These are phyloP conservation scores for Claviceps digitariae DNA, from an alignment of 2,329 filamentous ascomycete genomes.

Conservation along the genomic window DNA sequence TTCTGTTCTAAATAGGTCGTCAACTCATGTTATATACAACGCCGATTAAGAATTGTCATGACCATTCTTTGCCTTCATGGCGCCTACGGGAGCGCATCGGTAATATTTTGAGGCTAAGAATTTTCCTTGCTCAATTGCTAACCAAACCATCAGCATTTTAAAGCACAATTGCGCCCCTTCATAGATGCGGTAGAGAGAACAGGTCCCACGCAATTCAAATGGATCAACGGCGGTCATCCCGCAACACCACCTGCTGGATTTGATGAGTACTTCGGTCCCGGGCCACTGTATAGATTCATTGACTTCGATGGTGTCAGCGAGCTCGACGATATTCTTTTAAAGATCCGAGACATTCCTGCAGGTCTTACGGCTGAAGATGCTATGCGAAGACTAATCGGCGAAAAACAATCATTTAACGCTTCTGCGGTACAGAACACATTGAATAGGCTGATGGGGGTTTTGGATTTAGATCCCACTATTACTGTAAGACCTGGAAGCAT, in stretches of 20 bases:
- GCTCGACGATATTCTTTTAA: background rate
- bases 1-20: background rate
- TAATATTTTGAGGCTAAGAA: background rate
- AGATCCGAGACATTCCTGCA: slow-evolving; percentile 1
- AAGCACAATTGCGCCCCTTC: slow-evolving; percentile 1
- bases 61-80: slow-evolving; percentile 5
- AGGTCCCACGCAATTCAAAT: background rate
- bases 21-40: background rate
- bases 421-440: background rate
- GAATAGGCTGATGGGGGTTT: background rate
- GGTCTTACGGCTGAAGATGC: background rate
- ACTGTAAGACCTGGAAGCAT: background rate
- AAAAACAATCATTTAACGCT: background rate
- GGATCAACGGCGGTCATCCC: slow-evolving; percentile 2
- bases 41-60: background rate
- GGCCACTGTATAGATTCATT: slow-evolving; percentile 1
- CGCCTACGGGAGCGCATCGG: slow-evolving; percentile 1
- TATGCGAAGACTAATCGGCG: background rate
- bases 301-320: slow-evolving; percentile 1
- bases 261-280: slow-evolving; percentile 2
- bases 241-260: background rate
- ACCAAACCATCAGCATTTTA: background rate
- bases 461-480: slow-evolving; percentile 2
- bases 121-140: background rate
- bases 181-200: background rate